Base-by-base conservation (phyloP, 352 stramenopile species). In the Phytophthora melonis region DNA sequence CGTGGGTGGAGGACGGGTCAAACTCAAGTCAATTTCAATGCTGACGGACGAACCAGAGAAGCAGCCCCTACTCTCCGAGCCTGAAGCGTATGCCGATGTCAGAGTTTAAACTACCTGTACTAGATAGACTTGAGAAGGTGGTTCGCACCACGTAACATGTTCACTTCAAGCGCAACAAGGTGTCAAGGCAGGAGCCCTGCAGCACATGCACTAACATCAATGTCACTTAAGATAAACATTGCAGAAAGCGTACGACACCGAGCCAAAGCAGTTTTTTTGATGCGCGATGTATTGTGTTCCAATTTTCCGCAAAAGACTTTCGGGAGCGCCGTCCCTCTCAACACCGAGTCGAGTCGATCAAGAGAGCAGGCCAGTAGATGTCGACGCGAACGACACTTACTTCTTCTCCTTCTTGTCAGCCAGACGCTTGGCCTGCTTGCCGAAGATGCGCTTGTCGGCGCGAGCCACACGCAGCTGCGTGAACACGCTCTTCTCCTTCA, bases 341-440 rank as follows among this genome's bases (percentile, higher is more conserved):
- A 68, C 41, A 43, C 19, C 70, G 5, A 78, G 7, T 54, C 57
- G 7, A 4, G 10, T 41, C 34, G 9, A 47, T 60, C 39, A 53
- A 71, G 68, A 79, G 64, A 66, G 21, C 32, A 61, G 39, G 43
- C 45, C 32, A 69, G 68, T 52, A 79, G n/a, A 47, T 79, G 55
- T 70, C 62, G 68, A 64, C 62, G 75, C 57, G 64, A 57, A 52
- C 30, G 62, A 70, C 63, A 73, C 78, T 93, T 95, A 93, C 78
- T 96, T 88, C 70, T 93, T 90, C 75, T 84, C 81, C 66, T 89
- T 88, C 88, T 97, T 97, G 82, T 97, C 89, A 53, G 87, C 89
- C 66, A 95, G 80, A 82, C 89, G 90, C 88, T 97, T 97, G 79
- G 91, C 90, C 82, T 94, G 89, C 86, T 95, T 94, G 75, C 91